Base-by-base conservation (phyloP, 257 asterid species). In the Solanum stenotomum region DNA sequence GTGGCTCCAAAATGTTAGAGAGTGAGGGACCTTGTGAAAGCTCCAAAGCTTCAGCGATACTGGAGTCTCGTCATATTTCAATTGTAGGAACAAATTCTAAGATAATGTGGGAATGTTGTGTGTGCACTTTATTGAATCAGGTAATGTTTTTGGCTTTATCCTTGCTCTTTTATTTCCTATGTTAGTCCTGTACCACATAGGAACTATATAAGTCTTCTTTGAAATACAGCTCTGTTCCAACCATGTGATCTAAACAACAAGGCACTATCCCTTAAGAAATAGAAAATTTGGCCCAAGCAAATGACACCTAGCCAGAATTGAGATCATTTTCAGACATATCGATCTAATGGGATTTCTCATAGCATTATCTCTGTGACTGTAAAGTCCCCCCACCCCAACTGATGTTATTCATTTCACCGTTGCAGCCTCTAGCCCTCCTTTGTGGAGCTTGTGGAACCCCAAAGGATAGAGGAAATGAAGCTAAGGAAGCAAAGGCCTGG, bases 401-500 rank as follows among this genome's bases (percentile, higher is more conserved):
- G 82, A 70, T 71, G 40, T 18, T 86, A 49, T 33, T 81, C 72
- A 10, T 59, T 79, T 74, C 85, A 33, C 88, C 77, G 27, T 83
- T 90, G 90, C 95, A 96, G 98, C 79, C 89, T 81, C 76, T 87
- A 82, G 95, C 95, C 86, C 92, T 90, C 83, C 40, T 86, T 40
- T 94, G 99, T 76, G 96, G 92, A 90, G 97, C 91, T 74, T 96
- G 98, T 70, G 95, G 95, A 91, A 85, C 95, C 61, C 86, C 88
- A 68, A 93, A 90, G 90, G 88, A 89, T 40, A 87, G 59, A 86
- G 90, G 75, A 87, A 81, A 46, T 3, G 92, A 86, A 85, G 89
- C 85, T 31, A 88, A 52, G 61, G 23, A 23, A 88, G 38, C 87
- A n/a, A 90, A 87, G 81, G 85, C 87, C 59, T 96, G 99, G 99